Percentiles rank a stretch among this genome's conserved stretches.
Conservation (phyloP, 1,139 yeast genomes). For the Candida sanyaensis region DNA sequence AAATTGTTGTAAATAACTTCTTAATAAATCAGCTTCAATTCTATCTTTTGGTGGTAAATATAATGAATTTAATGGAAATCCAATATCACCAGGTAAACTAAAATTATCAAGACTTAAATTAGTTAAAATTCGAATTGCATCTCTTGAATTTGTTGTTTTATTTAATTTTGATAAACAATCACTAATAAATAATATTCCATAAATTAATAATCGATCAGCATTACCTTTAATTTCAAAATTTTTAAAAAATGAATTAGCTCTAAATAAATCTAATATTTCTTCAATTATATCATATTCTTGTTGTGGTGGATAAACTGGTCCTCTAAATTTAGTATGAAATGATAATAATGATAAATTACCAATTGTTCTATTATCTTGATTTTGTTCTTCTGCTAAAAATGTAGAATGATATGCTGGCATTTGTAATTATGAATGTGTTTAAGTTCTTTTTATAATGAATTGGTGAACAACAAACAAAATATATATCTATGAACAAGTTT, state of each 20-base stretch:
- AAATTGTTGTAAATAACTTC: slow-evolving; percentile 83
- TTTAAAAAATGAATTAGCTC: slow-evolving; percentile 95
- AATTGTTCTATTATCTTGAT: slow-evolving; percentile 32
- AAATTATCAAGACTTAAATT: slow-evolving; percentile 87
- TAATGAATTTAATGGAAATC: slow-evolving; percentile 86
- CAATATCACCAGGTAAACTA: slow-evolving; percentile 92
- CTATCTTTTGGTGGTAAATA: slow-evolving; percentile 77
- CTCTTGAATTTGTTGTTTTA: slow-evolving; percentile 47
- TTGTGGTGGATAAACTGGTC: slow-evolving; percentile 85
- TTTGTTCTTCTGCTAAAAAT: slow-evolving; percentile 63
- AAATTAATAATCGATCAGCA: slow-evolving; percentile 90
- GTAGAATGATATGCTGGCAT: slow-evolving; percentile 93
- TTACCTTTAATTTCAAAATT: slow-evolving; percentile 97
- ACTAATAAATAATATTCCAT: slow-evolving; percentile 89
- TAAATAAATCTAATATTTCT: slow-evolving; percentile 84
- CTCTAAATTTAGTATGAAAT: slow-evolving; percentile 78
- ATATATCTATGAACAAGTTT: too few relatives aligned
- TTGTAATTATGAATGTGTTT: too few relatives aligned
- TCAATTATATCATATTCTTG: slow-evolving; percentile 90
- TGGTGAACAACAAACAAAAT: not conserved
- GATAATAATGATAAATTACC: slow-evolving; percentile 85
- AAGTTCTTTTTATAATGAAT: too few relatives aligned
- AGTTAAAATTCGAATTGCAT: slow-evolving; percentile 74
- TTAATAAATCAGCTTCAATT: slow-evolving; percentile 74
- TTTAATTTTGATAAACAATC: slow-evolving; percentile 75